Evolutionary conservation across 2,329 filamentous ascomycete species (phyloP).

Genomic region (Huntiella moniliformis): DNA sequence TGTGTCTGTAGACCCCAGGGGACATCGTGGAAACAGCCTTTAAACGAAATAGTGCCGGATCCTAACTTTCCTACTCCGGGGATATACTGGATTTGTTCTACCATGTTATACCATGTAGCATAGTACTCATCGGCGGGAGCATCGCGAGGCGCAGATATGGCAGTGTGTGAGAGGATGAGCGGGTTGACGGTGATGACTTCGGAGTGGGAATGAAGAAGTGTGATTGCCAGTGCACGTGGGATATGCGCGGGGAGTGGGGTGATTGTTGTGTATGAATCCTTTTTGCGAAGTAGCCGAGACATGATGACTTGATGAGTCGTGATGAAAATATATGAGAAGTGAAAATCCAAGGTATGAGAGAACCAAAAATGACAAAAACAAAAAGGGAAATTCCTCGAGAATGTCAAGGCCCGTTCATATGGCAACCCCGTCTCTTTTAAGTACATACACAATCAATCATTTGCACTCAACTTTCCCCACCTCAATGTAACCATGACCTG

Average conservation of each 20-base stretch:
- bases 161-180: conserved; percentile 43
- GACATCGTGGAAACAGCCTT: conserved; percentile 54
- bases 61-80: conserved; percentile 48
- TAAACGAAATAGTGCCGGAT: conserved; percentile 47
- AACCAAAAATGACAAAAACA: neutral
- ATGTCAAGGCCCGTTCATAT: too few relatives aligned
- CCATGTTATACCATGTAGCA: conserved; percentile 57
- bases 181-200: conserved; percentile 55
- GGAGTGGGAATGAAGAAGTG: conserved; percentile 51
- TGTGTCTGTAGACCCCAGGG: conserved; percentile 55
- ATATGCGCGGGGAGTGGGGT: conserved; percentile 53
- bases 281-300: conserved; percentile 31
- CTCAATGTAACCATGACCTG: too few relatives aligned
- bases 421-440: too few relatives aligned
- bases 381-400: neutral
- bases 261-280: conserved; percentile 47
- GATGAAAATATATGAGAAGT: neutral
- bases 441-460: too few relatives aligned
- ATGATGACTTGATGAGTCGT: conserved; percentile 20
- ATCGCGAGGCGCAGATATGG: conserved; percentile 47
- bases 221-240: conserved; percentile 51
- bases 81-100: conserved; percentile 47
- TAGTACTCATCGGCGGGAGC: conserved; percentile 53
- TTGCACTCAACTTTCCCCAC: too few relatives aligned
- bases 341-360: neutral